phyloP scores from a whole-genome alignment of 2,329 filamentous ascomycete genomes.

The Ascochyta pisi region DNA sequence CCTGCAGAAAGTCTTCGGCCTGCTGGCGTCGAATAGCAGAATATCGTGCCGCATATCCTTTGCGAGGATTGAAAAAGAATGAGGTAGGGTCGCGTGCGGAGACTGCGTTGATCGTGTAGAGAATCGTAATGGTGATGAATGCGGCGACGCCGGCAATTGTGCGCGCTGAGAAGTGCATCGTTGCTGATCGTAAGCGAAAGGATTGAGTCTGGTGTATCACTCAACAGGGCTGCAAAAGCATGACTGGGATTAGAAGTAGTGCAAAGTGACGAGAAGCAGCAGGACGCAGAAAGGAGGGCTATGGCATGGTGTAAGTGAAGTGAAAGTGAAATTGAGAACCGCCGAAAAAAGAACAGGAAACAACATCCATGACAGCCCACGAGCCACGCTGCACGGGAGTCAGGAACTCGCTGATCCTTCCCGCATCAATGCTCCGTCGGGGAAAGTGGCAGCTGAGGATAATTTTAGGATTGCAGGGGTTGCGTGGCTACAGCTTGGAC shows the following conservation, averaged over 20 bases:
- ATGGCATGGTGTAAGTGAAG: constrained; percentile 15
- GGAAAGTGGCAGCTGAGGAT: constrained; percentile 13
- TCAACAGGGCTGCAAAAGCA: constrained; percentile 14
- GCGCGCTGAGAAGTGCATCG: constrained; percentile 36
- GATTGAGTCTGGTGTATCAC: not conserved
- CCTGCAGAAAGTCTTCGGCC: constrained; percentile 36
- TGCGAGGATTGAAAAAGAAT: constrained; percentile 44
- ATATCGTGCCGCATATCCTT: constrained; percentile 43
- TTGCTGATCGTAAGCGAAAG: constrained; percentile 10
- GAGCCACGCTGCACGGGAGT: constrained; percentile 15
- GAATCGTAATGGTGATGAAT: constrained; percentile 25
- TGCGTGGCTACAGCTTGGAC: constrained; percentile 17
- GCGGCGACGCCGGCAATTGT: constrained; percentile 26
- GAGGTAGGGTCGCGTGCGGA: constrained; percentile 46
- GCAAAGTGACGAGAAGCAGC: not conserved
- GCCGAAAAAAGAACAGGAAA: constrained; percentile 17
- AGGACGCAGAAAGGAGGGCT: constrained; percentile 4
- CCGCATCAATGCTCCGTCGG: constrained; percentile 16
- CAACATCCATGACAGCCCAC: constrained; percentile 12
- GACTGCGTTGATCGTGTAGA: constrained; percentile 35
- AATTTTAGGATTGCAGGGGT: constrained; percentile 19
- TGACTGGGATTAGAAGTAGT: constrained; percentile 1
- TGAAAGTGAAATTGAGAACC: constrained; percentile 8
- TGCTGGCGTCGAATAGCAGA: constrained; percentile 40
- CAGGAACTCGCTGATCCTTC: constrained; percentile 19